phyloP scores from a whole-genome alignment of 2,329 filamentous ascomycete genomes.

The Trichophyton rubrum region DNA sequence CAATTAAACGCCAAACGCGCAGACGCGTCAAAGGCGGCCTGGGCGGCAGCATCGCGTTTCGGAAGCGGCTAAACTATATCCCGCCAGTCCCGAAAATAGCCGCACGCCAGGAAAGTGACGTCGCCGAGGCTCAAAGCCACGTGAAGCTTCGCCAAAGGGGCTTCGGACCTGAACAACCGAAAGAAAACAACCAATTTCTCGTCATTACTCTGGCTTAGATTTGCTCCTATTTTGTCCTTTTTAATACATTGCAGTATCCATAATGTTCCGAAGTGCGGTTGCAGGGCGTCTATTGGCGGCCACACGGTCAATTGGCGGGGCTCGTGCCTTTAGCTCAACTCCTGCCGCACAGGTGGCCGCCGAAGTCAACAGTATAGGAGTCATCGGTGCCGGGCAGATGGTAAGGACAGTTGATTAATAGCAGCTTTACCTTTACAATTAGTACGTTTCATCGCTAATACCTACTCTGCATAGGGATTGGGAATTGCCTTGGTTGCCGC shows the following conservation, averaged over 20 bases:
- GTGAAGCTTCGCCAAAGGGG: neutral
- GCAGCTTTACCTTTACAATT: neutral
- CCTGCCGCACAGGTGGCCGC: constrained; percentile 47
- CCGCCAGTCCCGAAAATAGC: neutral
- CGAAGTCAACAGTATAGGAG: constrained; percentile 76
- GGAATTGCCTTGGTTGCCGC: constrained; percentile 93
- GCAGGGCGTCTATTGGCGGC: constrained; percentile 21
- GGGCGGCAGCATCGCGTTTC: neutral
- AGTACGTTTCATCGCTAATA: neutral
- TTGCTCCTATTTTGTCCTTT: neutral
- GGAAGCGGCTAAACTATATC: neutral
- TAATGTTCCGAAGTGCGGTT: constrained; percentile 28
- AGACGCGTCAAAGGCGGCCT: neutral
- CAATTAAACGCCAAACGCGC: constrained; percentile 1
- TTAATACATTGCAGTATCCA: neutral
- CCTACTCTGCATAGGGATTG: constrained; percentile 51
- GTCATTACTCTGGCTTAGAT: neutral
- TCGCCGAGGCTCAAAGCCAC: constrained; percentile 3
- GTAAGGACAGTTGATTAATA: constrained; percentile 33
- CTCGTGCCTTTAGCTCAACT: constrained; percentile 57
- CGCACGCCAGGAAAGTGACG: neutral
- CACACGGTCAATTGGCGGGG: constrained; percentile 24
- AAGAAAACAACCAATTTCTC: neutral
- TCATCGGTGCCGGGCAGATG: constrained; percentile 94
- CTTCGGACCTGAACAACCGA: neutral